phyloP scores from a whole-genome alignment of 1,284 basidiomycete genomes.

The Ustilago lituana region DNA sequence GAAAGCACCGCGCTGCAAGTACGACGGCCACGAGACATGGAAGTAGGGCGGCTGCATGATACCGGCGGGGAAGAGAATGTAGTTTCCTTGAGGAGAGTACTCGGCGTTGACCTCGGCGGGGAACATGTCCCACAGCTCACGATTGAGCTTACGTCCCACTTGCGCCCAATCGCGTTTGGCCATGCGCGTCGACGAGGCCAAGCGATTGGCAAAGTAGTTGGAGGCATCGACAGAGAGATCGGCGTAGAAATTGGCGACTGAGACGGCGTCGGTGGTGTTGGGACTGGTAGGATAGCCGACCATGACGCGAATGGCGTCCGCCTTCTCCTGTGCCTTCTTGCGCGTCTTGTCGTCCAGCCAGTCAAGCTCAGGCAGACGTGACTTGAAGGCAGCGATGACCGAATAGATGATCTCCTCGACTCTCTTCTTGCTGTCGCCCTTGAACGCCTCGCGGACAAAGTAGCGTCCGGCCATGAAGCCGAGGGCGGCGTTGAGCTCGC shows the following conservation, averaged over 20 bases:
- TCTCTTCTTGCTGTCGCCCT: constrained; percentile 79
- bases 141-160: constrained; percentile 78
- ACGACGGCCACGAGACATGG: constrained; percentile 82
- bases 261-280: constrained; percentile 78
- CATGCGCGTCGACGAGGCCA: constrained; percentile 72
- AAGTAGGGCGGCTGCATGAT: constrained; percentile 95
- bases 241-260: constrained; percentile 80
- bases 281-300: constrained; percentile 89
- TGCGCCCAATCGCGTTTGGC: constrained; percentile 75
- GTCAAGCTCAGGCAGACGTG: constrained; percentile 77
- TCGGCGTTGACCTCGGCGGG: constrained; percentile 72
- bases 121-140: constrained; percentile 86
- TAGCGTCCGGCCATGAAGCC: constrained; percentile 72
- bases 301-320: constrained; percentile 81
- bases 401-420: constrained; percentile 87
- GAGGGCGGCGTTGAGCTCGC: constrained; percentile 68
- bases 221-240: constrained; percentile 75
- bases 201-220: constrained; percentile 85
- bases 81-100: constrained; percentile 64
- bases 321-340: constrained; percentile 84
- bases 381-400: constrained; percentile 85
- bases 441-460: constrained; percentile 88
- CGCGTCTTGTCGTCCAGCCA: constrained; percentile 94
- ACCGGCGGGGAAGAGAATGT: constrained; percentile 97
- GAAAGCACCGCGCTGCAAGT: constrained; percentile 80